Evolutionary conservation across 306 rosid genomes (phyloP).

Genomic region (Lathyrus aphaca): DNA sequence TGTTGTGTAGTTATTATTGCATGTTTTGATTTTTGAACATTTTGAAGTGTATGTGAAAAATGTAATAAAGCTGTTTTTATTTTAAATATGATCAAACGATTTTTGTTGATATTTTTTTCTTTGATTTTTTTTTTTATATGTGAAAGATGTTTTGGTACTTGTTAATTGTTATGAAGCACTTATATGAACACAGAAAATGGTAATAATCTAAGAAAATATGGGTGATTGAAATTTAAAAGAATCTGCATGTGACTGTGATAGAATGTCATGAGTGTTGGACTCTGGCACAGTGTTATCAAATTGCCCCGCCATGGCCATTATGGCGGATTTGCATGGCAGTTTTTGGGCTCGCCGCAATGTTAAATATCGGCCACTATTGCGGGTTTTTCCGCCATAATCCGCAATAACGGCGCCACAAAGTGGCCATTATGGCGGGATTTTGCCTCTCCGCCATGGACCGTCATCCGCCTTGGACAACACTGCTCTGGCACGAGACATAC

Average conservation of each 20-base stretch:
- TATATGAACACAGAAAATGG: neutral
- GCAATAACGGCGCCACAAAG: no score
- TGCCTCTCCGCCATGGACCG: no score
- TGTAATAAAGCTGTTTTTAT: neutral
- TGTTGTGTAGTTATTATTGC: neutral
- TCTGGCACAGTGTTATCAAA: no score
- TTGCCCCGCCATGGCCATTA: no score
- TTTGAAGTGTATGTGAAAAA: neutral
- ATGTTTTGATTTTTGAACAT: neutral
- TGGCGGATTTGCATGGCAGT: no score
- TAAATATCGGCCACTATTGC: no score
- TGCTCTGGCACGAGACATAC: neutral
- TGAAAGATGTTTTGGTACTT: no score
- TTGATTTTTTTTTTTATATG: neutral
- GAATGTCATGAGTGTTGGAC: neutral
- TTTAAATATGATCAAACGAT: neutral
- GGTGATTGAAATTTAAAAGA: neutral
- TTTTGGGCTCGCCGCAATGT: no score
- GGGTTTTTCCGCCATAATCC: no score
- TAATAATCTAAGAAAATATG: neutral
- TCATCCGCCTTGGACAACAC: no score
- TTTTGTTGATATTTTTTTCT: neutral
- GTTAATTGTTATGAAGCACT: neutral
- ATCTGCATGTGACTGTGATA: neutral
- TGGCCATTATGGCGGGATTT: no score